Conservation (phyloP, 345 rosid species). For the Diplotaxis tenuifolia region DNA sequence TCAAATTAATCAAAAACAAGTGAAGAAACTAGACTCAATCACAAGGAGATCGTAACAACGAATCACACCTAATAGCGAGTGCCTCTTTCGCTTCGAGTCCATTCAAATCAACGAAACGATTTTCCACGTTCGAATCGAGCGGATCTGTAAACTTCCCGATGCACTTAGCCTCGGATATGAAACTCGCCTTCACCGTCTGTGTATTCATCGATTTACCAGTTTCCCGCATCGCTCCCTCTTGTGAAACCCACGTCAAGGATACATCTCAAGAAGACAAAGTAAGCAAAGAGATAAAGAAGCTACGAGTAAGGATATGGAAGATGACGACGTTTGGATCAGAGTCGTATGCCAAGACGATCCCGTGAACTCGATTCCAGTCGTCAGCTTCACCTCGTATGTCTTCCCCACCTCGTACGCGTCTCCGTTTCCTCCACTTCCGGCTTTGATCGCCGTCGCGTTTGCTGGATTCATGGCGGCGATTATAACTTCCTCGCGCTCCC, state of each 20-base stretch:
- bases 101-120: constrained; percentile 49
- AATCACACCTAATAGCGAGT: constrained; percentile 68
- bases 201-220: constrained; percentile 52
- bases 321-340: constrained; percentile 76
- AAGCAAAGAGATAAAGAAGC: not conserved
- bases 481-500: not conserved
- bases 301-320: constrained; percentile 66
- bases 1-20: not conserved
- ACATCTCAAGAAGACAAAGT: not conserved
- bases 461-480: constrained; percentile 26
- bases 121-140: constrained; percentile 50
- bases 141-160: constrained; percentile 65
- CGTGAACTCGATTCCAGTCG: constrained; percentile 63
- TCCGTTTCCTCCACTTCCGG: not conserved
- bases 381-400: constrained; percentile 65
- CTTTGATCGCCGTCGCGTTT: not conserved
- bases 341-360: constrained; percentile 78
- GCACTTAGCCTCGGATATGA: constrained; percentile 48
- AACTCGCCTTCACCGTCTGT: constrained; percentile 66
- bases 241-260: constrained; percentile 53
- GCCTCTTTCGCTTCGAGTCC: constrained; percentile 56
- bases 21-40: not conserved
- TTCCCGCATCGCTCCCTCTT: constrained; percentile 53
- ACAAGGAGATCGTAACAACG: not conserved
- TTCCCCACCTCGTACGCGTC: constrained; percentile 74